Percentiles rank a stretch among this genome's conserved stretches.
phyloP scores from a whole-genome alignment of 2,329 filamentous ascomycete species.

The Fusarium sp. region DNA sequence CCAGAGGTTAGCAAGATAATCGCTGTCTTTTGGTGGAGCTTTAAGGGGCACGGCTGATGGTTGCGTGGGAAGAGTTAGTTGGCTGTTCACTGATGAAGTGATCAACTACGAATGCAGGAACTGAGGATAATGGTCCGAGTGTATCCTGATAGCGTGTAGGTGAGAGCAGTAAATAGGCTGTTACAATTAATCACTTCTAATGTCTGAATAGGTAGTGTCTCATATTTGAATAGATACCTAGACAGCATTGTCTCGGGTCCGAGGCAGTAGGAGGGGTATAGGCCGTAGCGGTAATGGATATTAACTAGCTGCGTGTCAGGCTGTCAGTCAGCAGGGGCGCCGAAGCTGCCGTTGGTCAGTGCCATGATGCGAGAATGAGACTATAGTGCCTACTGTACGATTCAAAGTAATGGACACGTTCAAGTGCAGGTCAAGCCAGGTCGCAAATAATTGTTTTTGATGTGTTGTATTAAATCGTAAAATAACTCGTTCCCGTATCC shows the following conservation, averaged over 20 bases:
- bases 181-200: not conserved
- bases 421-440: constrained; percentile 4
- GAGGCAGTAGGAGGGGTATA: constrained; percentile 15
- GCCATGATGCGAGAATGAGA: constrained; percentile 33
- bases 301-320: constrained; percentile 16
- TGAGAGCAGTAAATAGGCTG: not conserved
- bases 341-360: constrained; percentile 30
- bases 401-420: not conserved
- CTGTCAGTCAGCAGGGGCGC: constrained; percentile 26
- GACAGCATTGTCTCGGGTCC: constrained; percentile 12
- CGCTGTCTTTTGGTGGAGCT: constrained; percentile 30
- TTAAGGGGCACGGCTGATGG: constrained; percentile 11
- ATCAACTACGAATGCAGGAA: not conserved
- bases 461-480: constrained; percentile 28
- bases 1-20: constrained; percentile 32
- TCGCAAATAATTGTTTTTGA: constrained; percentile 10
- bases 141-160: not conserved
- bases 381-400: not conserved
- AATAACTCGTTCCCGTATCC: constrained; percentile 15
- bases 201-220: not conserved
- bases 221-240: not conserved
- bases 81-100: not conserved
- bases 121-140: not conserved
- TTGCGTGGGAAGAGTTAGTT: not conserved
- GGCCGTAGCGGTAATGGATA: not conserved